Conservation (phyloP, 225 moss, liverwort and hornwort species). For the Lunularia cruciata region DNA sequence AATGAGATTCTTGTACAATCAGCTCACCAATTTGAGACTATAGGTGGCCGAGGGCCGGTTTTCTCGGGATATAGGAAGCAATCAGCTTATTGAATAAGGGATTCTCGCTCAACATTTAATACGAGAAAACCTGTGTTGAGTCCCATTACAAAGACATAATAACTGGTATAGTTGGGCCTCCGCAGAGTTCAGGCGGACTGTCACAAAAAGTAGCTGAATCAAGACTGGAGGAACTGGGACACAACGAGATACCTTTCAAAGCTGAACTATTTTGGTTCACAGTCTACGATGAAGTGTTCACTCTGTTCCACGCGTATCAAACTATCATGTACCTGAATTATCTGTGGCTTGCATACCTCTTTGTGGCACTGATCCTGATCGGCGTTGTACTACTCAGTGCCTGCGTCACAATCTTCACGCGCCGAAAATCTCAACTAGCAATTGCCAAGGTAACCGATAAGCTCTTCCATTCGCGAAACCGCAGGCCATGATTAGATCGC, state of each 20-base stretch:
- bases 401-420: constrained; percentile 51
- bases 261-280: constrained; percentile 53
- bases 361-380: constrained; percentile 54
- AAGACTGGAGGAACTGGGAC: constrained; percentile 53
- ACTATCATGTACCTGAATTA: constrained; percentile 56
- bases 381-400: constrained; percentile 54
- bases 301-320: constrained; percentile 69
- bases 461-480: too few relatives aligned
- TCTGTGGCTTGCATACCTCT: constrained; percentile 65
- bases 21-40: too few relatives aligned
- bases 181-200: constrained; percentile 51
- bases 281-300: constrained; percentile 63
- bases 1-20: too few relatives aligned
- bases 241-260: constrained; percentile 65
- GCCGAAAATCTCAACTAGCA: constrained; percentile 57
- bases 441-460: constrained; percentile 53
- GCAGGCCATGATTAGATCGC: background rate
- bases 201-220: constrained; percentile 36
- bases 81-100: too few relatives aligned
- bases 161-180: too few relatives aligned
- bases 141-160: too few relatives aligned
- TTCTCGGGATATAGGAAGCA: background rate
- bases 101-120: too few relatives aligned
- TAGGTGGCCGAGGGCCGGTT: constrained; percentile 1
- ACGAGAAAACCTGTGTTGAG: too few relatives aligned